A percentile compares a stretch with the other conserved stretches of the same genome.
These are phyloP conservation scores for Sporobolomyces phaffii DNA, from an alignment of 768 basidiomycete genomes.

Conservation along the genomic window DNA sequence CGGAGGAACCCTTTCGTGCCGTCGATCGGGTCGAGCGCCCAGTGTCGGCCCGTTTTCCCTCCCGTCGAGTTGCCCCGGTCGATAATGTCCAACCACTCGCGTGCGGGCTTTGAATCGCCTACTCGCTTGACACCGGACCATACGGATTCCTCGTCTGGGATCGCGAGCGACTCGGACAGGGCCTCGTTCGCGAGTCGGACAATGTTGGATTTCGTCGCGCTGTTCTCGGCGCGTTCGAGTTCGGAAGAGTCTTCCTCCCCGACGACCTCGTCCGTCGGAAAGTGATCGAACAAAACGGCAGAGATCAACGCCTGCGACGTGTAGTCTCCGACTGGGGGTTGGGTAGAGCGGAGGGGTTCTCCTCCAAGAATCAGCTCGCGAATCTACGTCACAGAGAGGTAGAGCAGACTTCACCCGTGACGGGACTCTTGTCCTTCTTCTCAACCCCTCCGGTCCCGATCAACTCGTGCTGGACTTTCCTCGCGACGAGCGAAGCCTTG, in stretches of 20 bases:
- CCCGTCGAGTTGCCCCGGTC: constrained; percentile 74
- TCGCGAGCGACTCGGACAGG: constrained; percentile 54
- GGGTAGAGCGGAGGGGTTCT: no score
- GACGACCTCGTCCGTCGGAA: constrained; percentile 80
- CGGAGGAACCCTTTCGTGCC: constrained; percentile 90
- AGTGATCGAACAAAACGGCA: constrained; percentile 65
- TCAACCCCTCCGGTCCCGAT: constrained; percentile 65
- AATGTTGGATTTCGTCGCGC: constrained; percentile 60
- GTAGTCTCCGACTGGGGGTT: constrained; percentile 80
- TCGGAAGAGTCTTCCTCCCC: constrained; percentile 91
- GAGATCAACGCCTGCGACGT: constrained; percentile 88
- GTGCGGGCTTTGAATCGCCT: constrained; percentile 43
- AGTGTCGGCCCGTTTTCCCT: constrained; percentile 71
- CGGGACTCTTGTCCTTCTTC: constrained; percentile 87
- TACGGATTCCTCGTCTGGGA: constrained; percentile 54
- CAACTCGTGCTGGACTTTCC: constrained; percentile 76
- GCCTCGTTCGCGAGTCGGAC: constrained; percentile 76
- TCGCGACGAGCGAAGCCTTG: constrained; percentile 74
- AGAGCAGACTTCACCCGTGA: constrained; percentile 59
- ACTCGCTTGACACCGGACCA: constrained; percentile 62
- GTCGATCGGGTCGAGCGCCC: constrained; percentile 85
- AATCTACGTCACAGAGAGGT: neutral
- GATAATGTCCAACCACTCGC: constrained; percentile 62
- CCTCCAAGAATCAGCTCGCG: no score
- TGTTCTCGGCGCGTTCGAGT: constrained; percentile 53